Conservation (phyloP, 192 early-diverging fungal species). For the Thamnidium elegans region DNA sequence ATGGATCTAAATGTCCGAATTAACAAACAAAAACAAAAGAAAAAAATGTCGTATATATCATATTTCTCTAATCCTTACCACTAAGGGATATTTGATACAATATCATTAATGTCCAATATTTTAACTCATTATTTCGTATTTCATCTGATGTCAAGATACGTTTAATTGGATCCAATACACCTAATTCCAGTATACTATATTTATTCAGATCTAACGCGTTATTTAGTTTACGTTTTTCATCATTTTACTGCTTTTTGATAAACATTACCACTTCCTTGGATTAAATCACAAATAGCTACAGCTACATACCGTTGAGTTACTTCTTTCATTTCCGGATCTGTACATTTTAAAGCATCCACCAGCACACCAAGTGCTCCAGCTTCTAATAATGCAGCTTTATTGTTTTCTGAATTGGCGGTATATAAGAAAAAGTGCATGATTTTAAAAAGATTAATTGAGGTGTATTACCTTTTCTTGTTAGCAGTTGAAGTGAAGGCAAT, state of each 20-base stretch:
- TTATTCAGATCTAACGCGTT: slow-evolving; percentile 54
- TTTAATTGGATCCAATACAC: slow-evolving; percentile 58
- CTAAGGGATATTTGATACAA: slow-evolving; percentile 67
- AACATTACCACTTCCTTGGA: slow-evolving; percentile 52
- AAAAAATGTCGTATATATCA: background rate
- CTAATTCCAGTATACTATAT: slow-evolving; percentile 53
- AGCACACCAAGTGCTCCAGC: slow-evolving; percentile 62
- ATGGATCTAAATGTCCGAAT: slow-evolving; percentile 36
- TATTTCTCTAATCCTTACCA: slow-evolving; percentile 41
- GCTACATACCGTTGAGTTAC: slow-evolving; percentile 61
- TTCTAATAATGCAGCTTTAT: slow-evolving; percentile 50
- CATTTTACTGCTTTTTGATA: background rate
- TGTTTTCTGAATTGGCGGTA: slow-evolving; percentile 47
- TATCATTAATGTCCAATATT: slow-evolving; percentile 77
- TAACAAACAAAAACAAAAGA: background rate
- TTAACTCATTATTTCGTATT: slow-evolving; percentile 68
- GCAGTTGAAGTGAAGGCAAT: slow-evolving; percentile 62
- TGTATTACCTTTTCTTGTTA: slow-evolving; percentile 56
- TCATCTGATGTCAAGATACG: slow-evolving; percentile 50
- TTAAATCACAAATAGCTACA: slow-evolving; percentile 67
- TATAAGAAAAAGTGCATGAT: background rate
- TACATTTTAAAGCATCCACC: slow-evolving; percentile 46
- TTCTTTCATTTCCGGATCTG: slow-evolving; percentile 49
- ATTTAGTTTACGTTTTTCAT: background rate
- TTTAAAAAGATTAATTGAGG: background rate